A percentile compares a stretch with the other conserved stretches of the same genome.
These are phyloP conservation scores for Pleurotus eryngii DNA, from an alignment of 768 basidiomycete species.

Conservation along the genomic window DNA sequence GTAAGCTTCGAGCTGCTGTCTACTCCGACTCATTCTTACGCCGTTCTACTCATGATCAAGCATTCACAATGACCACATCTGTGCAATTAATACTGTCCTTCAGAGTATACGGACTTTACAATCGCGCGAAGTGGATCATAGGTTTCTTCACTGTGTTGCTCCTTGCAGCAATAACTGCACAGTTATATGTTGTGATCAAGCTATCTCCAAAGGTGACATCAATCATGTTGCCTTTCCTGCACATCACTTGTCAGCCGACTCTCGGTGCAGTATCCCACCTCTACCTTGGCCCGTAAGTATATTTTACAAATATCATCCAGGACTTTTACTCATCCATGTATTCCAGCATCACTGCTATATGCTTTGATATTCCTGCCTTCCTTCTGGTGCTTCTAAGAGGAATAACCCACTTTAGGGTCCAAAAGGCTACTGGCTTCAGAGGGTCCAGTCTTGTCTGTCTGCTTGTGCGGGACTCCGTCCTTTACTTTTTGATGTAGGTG, in stretches of 20 bases:
- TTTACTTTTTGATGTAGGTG: not conserved
- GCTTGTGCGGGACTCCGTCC: not conserved
- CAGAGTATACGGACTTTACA: not conserved
- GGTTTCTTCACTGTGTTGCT: not conserved
- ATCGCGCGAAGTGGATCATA: not conserved
- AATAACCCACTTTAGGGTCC: not conserved
- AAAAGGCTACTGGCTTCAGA: not conserved
- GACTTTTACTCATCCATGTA: not conserved
- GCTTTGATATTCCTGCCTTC: not conserved
- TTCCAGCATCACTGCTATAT: not conserved
- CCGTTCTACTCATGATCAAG: not conserved
- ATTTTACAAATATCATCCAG: not conserved
- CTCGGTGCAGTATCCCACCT: not conserved
- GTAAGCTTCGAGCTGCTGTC: not conserved
- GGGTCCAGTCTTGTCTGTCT: not conserved
- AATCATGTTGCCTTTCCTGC: not conserved
- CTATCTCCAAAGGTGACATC: not conserved
- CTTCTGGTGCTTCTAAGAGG: not conserved
- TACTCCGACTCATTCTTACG: not conserved
- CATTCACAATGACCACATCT: not conserved
- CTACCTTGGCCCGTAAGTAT: not conserved
- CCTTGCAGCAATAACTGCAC: not conserved
- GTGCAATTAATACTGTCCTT: not conserved
- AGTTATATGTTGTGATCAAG: not conserved
- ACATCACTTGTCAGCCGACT: not conserved